Conservation (phyloP, 2,329 filamentous ascomycete genomes). For the Botrytis galanthina region DNA sequence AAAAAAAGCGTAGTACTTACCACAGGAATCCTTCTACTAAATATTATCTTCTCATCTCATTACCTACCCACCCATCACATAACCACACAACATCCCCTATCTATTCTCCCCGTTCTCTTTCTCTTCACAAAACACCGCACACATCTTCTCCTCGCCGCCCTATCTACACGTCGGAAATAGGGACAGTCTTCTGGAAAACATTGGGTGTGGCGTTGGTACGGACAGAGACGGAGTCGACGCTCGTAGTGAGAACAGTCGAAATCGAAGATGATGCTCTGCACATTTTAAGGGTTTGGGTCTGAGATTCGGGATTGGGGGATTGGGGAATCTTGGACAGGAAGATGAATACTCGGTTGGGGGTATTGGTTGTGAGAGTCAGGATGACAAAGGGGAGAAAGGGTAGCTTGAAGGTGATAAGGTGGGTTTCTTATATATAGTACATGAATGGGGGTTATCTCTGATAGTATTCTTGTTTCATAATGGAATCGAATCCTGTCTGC, state of each 20-base stretch:
- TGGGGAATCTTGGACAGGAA: not conserved
- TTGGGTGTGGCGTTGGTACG: not conserved
- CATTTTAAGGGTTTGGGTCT: not conserved
- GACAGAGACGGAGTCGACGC: not conserved
- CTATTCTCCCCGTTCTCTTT: not conserved
- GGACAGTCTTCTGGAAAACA: not conserved
- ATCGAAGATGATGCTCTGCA: slow-evolving; percentile 1
- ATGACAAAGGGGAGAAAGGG: not conserved
- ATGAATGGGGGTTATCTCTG: not conserved
- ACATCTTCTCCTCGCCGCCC: not conserved
- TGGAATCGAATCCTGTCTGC: not conserved
- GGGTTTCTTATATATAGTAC: not conserved
- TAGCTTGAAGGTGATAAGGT: too few relatives aligned
- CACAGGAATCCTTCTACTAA: not conserved
- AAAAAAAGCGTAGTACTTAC: not conserved
- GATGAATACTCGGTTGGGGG: not conserved
- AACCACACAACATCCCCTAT: not conserved
- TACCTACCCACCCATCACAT: not conserved
- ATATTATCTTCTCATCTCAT: not conserved
- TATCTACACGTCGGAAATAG: not conserved
- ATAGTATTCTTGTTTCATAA: not conserved
- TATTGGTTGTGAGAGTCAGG: not conserved
- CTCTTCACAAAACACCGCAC: not conserved
- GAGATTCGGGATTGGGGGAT: not conserved
- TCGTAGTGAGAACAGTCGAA: not conserved